Evolutionary conservation across 352 stramenopile species (phyloP).

Genomic region (Phytophthora palmivora): DNA sequence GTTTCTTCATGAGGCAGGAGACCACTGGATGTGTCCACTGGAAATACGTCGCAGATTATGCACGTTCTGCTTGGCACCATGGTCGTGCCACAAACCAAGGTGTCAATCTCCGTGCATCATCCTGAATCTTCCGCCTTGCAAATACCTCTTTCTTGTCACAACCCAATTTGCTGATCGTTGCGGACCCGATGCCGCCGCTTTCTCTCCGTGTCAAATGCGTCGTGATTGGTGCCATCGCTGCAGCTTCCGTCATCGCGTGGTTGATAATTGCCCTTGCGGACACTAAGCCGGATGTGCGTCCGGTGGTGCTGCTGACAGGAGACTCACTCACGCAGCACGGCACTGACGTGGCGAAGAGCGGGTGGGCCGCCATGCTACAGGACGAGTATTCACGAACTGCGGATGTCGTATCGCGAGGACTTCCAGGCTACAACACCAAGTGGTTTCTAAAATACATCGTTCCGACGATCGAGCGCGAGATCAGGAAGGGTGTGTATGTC

Average conservation of each 20-base stretch:
- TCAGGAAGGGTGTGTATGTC: slow-evolving; percentile 20
- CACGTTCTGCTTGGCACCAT: no score
- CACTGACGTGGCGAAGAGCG: slow-evolving; percentile 26
- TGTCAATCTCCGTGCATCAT: slow-evolving; percentile 14
- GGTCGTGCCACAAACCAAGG: no score
- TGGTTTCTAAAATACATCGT: slow-evolving; percentile 47
- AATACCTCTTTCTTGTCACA: slow-evolving; percentile 14
- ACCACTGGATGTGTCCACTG: slow-evolving; percentile 4
- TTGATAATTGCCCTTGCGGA: slow-evolving; percentile 26
- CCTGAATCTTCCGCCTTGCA: slow-evolving; percentile 14
- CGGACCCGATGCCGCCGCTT: slow-evolving; percentile 3
- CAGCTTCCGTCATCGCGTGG: slow-evolving; percentile 17
- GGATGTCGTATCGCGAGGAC: slow-evolving; percentile 50
- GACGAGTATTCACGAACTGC: slow-evolving; percentile 39
- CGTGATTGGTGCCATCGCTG: slow-evolving; percentile 13
- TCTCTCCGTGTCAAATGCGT: slow-evolving; percentile 13
- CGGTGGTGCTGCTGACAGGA: slow-evolving; percentile 36
- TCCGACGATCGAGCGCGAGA: slow-evolving; percentile 22
- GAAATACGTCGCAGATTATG: slow-evolving; percentile 32
- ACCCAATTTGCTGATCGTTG: slow-evolving; percentile 15
- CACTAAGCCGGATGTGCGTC: slow-evolving; percentile 23
- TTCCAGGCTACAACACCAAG: slow-evolving; percentile 53
- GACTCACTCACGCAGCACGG: slow-evolving; percentile 54
- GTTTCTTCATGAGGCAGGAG: neutral
- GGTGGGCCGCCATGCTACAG: slow-evolving; percentile 43